Percentiles rank a stretch among this genome's conserved stretches.
phyloP scores from a whole-genome alignment of 371 early-diverging fungal species.

The Apophysomyces trapeziformis region DNA sequence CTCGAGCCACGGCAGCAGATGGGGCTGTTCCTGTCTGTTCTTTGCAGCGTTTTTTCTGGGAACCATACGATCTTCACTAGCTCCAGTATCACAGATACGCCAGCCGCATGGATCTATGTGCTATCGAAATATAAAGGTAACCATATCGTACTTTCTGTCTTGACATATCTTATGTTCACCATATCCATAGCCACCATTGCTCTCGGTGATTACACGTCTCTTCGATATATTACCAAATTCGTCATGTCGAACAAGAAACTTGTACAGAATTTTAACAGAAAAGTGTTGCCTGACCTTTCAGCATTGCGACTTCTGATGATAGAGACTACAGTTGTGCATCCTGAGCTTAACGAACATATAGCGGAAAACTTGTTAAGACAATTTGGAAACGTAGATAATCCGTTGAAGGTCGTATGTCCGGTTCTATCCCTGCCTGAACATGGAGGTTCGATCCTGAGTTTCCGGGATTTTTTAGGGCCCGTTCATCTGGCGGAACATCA shows the following conservation, averaged over 20 bases:
- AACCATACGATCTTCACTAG: slow-evolving; percentile 66
- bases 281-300: slow-evolving; percentile 59
- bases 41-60: slow-evolving; percentile 72
- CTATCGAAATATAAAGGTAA: slow-evolving; percentile 61
- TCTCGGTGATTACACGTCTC: slow-evolving; percentile 67
- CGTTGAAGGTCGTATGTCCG: slow-evolving; percentile 64
- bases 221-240: slow-evolving; percentile 54
- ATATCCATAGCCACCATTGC: slow-evolving; percentile 57
- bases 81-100: slow-evolving; percentile 61
- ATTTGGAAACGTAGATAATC: slow-evolving; percentile 47
- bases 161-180: background rate
- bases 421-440: slow-evolving; percentile 71
- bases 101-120: slow-evolving; percentile 70
- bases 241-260: slow-evolving; percentile 46
- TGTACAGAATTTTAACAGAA: slow-evolving; percentile 53
- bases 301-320: slow-evolving; percentile 65
- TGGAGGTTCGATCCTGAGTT: slow-evolving; percentile 71
- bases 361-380: slow-evolving; percentile 64
- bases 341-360: slow-evolving; percentile 58
- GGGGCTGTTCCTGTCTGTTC: slow-evolving; percentile 67
- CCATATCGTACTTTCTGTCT: background rate
- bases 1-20: slow-evolving; percentile 83
- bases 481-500: slow-evolving; percentile 22
- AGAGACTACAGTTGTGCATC: slow-evolving; percentile 63
- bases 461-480: slow-evolving; percentile 48